phyloP scores from a whole-genome alignment of 2,329 filamentous ascomycete genomes.

The Trichoderma guizhouense region DNA sequence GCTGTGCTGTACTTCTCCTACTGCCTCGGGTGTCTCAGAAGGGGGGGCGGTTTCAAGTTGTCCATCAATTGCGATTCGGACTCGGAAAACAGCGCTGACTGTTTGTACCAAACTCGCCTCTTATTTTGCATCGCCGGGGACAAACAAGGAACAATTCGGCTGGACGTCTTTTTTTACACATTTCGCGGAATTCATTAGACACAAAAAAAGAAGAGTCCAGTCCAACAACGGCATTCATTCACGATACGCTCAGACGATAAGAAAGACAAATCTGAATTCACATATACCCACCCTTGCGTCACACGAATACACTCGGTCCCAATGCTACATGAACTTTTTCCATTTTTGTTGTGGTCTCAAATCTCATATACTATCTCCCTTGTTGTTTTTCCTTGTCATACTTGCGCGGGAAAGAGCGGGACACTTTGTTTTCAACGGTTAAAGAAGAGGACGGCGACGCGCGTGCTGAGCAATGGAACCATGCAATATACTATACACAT shows the following conservation, averaged over 20 bases:
- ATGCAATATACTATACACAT: neutral
- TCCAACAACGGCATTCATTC: neutral
- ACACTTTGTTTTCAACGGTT: neutral
- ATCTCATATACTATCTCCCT: neutral
- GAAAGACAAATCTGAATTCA: neutral
- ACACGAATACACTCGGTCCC: neutral
- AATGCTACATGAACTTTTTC: neutral
- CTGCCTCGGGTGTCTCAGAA: neutral
- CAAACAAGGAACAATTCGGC: neutral
- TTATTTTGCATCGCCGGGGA: neutral
- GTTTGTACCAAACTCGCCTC: neutral
- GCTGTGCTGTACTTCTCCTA: neutral
- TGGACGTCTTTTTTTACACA: neutral
- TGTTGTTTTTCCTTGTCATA: neutral
- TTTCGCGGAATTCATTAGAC: neutral
- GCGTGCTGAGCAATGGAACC: neutral
- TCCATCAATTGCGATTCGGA: neutral
- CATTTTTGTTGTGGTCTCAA: neutral
- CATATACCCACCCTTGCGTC: slow-evolving; percentile 5
- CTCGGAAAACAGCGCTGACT: neutral
- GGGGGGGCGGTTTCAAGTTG: too few species aligned
- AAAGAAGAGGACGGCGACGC: neutral
- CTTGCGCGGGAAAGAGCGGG: neutral
- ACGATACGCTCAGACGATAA: slow-evolving; percentile 1
- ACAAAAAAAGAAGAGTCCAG: neutral